phyloP scores from a whole-genome alignment of 345 rosid genomes.

The Luvunga scandens region DNA sequence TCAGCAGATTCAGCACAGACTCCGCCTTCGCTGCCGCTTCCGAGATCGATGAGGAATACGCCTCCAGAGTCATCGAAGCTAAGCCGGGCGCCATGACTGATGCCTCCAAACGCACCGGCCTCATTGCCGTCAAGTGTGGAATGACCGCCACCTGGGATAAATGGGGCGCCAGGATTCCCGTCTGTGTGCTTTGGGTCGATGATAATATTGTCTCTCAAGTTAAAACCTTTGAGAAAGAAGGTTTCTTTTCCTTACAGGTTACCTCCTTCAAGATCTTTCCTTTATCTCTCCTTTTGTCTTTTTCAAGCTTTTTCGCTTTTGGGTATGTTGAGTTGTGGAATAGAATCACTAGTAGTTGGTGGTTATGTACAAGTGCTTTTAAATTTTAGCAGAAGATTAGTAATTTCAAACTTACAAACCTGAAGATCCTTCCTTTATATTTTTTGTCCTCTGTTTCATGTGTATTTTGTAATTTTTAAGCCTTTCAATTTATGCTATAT shows the following conservation, averaged over 20 bases:
- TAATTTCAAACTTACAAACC: too few species aligned
- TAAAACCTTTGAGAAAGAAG: conserved; percentile 89
- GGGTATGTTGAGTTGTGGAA: not conserved
- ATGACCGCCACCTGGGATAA: conserved; percentile 94
- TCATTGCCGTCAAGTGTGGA: conserved; percentile 88
- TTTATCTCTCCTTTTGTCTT: not conserved
- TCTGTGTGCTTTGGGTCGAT: conserved; percentile 78
- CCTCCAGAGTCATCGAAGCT: conserved; percentile 52
- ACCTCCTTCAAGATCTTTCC: not conserved
- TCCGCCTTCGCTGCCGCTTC: conserved; percentile 29
- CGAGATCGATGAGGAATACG: conserved; percentile 25
- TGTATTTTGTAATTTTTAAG: too few species aligned
- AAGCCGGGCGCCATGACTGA: conserved; percentile 59
- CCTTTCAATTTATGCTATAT: too few species aligned
- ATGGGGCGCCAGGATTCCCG: conserved; percentile 91
- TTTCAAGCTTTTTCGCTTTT: not conserved
- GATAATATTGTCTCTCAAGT: conserved; percentile 93
- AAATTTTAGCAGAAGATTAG: too few species aligned
- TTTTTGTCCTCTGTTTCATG: too few species aligned
- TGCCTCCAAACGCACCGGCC: conserved; percentile 67
- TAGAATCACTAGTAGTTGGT: too few species aligned
- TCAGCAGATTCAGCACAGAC: conserved; percentile 40
- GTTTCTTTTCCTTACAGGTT: conserved; percentile 82
- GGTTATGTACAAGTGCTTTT: too few species aligned
- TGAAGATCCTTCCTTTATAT: too few species aligned